Base-by-base conservation (phyloP, 441 rosid species). In the Corymbia citriodora region DNA sequence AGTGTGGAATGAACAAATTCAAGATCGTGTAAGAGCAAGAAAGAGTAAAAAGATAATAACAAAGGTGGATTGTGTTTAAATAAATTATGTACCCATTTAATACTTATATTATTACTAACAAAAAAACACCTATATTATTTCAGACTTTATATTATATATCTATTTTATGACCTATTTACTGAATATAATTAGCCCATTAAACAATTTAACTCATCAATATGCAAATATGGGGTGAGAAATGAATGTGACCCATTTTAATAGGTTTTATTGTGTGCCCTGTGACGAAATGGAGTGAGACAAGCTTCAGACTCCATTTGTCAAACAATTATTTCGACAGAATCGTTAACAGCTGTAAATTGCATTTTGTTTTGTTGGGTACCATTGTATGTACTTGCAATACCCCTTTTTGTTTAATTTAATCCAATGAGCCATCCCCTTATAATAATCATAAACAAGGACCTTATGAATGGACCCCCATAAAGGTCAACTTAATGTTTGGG, bases 1-100 rank as follows among this genome's bases (percentile, higher is more conserved):
- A 59, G n/a, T 11, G 13, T 0, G 10, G 0, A 59, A 1, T 59
- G n/a, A 59, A 7, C 0, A 1, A 59, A 59, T 7, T 0, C 11
- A 25, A 59, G 3, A 59, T 25, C 0, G 1, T 25, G n/a, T 59
- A 59, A 59, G 1, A 0, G 3, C 0, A 0, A 59, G 0, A 59
- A 59, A 10, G 1, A 59, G 1, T 59, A 3, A 59, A 59, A 59
- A 59, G 1, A 59, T 5, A 59, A 7, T 25, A 13, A 59, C 0
- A 5, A 0, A 59, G n/a, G 25, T 59, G 25, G 25, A 1, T 59
- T 59, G 0, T 59, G 7, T 10, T 1, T 59, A 17, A 59, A 59
- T 59, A 10, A 59, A 0, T 0, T 59, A 1, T 59, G 25, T 10
- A 59, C 25, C 11, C n/a, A 59, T 25, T 59, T 29, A 59, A 59